A percentile compares a stretch with the other conserved stretches of the same genome.
Conservation (phyloP, 2,329 filamentous ascomycete genomes). For the Neocucurbitaria cava region DNA sequence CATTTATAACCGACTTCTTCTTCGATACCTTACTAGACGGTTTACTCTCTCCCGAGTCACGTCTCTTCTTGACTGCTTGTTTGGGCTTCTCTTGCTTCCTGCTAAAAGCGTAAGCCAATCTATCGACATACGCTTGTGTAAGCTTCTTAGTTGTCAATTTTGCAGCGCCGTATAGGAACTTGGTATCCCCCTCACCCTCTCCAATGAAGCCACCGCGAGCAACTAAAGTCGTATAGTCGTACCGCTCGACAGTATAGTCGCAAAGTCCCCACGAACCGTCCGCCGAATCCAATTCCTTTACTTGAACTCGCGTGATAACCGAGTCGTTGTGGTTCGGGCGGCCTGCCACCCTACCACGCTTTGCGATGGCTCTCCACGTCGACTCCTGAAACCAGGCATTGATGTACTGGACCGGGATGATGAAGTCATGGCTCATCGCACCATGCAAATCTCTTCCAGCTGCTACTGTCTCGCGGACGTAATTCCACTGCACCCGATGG, state of each 20-base stretch:
- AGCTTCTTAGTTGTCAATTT: no score
- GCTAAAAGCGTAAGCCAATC: background rate
- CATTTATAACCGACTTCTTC: no score
- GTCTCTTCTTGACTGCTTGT: no score
- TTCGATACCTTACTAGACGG: background rate
- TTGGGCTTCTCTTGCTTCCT: background rate
- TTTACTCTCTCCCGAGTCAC: background rate
- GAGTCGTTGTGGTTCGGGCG: background rate
- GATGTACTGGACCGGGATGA: constrained; percentile 1
- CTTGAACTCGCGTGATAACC: background rate
- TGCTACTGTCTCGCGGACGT: background rate
- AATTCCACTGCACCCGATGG: background rate
- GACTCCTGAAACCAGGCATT: background rate
- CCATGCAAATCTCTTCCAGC: background rate
- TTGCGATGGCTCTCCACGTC: background rate
- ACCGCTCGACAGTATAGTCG: background rate
- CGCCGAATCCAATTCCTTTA: background rate
- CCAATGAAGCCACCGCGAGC: background rate
- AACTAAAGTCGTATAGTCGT: background rate
- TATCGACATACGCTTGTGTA: background rate
- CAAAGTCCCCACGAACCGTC: background rate
- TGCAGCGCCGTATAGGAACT: background rate
- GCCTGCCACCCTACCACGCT: background rate
- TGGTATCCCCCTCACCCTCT: no score
- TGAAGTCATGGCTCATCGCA: background rate